Base-by-base conservation (phyloP, 768 basidiomycete genomes). In the Hygrophorus pudorinus region DNA sequence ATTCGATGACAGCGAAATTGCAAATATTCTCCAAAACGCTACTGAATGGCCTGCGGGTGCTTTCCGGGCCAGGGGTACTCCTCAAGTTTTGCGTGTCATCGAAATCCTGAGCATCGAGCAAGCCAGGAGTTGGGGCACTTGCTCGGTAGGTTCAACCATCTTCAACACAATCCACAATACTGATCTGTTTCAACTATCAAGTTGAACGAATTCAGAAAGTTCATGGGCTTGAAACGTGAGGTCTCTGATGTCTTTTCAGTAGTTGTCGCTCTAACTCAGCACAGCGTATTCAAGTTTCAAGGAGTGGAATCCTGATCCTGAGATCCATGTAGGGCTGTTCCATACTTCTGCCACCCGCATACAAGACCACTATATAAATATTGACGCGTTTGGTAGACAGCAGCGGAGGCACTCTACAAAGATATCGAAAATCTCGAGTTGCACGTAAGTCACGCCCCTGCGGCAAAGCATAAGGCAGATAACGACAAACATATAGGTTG, bases 391-490 rank as follows among this genome's bases (percentile, higher is more conserved):
- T 28, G 31, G 50, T 18, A 85, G 81, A 68, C 55, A 11, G 73
- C 79, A 1, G 88, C 88, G 0, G 67, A 72, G 38, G 62, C 71
- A 6, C 68, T 88, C 12, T 87, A 88, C 54, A 70, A 68, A 37
- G 70, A 84, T 49, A 81, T 88, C 45, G 76, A 89, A 52, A 81
- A 85, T 56, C 72, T 90, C 28, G 88, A 90, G 56, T 73, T 91
- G 9, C 74, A 89, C 54, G 85, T 79, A 47, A 37, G 75, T 58
- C 32, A 10, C 48, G 34, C 13, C 7, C 37, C 38, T n/a, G 32
- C 9, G 41, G 31, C 14, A 29, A 35, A 36, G 24, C 27, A 45
- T 18, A 29, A 49, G 10, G 21, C 12, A 11, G 14, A 16, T 33
- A 29, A 16, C 44, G 12, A 24, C 33, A 37, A 42, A 14, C 14